Conservation (phyloP, 129 eudicot species). For the Rutidosis leptorrhynchoides region DNA sequence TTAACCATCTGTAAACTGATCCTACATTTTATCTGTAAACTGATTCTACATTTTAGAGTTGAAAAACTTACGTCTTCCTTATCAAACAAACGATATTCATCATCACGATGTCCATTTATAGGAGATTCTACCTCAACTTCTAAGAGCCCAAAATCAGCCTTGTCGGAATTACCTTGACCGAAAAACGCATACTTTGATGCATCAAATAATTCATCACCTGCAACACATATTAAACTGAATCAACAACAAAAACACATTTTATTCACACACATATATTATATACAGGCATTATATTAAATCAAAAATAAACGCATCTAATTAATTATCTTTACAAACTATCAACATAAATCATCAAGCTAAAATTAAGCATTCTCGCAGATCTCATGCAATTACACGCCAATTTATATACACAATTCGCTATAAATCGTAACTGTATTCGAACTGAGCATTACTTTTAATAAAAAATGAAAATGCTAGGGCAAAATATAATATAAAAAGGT, state of each 20-base stretch:
- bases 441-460: not conserved
- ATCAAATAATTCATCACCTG: slow-evolving; percentile 64
- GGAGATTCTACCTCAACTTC: slow-evolving; percentile 52
- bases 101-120: slow-evolving; percentile 47
- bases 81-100: slow-evolving; percentile 76
- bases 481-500: not conserved
- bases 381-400: slow-evolving; percentile 20
- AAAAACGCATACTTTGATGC: slow-evolving; percentile 83
- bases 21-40: not conserved
- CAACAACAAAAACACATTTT: not conserved
- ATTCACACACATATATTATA: not conserved
- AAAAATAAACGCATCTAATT: not conserved
- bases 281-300: not conserved
- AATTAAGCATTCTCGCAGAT: slow-evolving; percentile 16
- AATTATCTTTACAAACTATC: not conserved
- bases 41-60: not conserved
- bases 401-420: not conserved
- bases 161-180: slow-evolving; percentile 52
- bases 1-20: slow-evolving; percentile 5
- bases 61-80: slow-evolving; percentile 54
- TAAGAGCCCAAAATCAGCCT: slow-evolving; percentile 67
- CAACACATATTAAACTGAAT: slow-evolving; percentile 21
- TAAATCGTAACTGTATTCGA: not conserved
- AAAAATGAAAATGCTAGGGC: slow-evolving; percentile 3
- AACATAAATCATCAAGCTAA: not conserved